phyloP scores from a whole-genome alignment of 352 stramenopile species.

The Hyphochytrium catenoides region DNA sequence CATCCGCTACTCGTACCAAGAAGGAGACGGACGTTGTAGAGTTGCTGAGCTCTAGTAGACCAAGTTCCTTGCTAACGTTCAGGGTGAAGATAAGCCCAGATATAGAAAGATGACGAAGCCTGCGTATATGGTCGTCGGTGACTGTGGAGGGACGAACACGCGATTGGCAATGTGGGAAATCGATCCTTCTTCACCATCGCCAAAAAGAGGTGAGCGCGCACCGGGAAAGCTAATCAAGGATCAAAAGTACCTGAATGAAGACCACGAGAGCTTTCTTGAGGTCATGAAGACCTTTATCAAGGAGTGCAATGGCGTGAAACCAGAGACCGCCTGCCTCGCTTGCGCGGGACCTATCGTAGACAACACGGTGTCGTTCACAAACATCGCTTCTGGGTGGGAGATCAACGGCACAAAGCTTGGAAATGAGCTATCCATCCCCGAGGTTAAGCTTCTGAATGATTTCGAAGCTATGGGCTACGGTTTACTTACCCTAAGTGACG shows the following conservation, averaged over 20 bases:
- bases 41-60: too few relatives aligned
- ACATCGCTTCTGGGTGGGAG: constrained; percentile 69
- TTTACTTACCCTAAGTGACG: constrained; percentile 73
- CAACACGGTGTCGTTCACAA: constrained; percentile 70
- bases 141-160: constrained; percentile 92
- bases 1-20: too few relatives aligned
- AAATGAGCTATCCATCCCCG: constrained; percentile 47
- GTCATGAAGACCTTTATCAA: constrained; percentile 79
- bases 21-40: too few relatives aligned
- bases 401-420: constrained; percentile 56
- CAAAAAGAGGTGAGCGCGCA: constrained; percentile 22
- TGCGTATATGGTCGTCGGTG: constrained; percentile 68
- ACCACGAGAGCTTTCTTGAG: constrained; percentile 47
- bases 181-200: constrained; percentile 5
- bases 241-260: constrained; percentile 60
- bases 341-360: constrained; percentile 52
- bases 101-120: too few relatives aligned
- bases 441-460: constrained; percentile 84
- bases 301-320: constrained; percentile 34
- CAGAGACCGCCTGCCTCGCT: constrained; percentile 34
- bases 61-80: too few relatives aligned
- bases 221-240: constrained; percentile 52
- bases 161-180: constrained; percentile 69
- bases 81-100: too few relatives aligned
- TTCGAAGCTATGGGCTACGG: constrained; percentile 93